Evolutionary conservation across 1,284 basidiomycete genomes (phyloP).

Genomic region (Leccinum solheimii): DNA sequence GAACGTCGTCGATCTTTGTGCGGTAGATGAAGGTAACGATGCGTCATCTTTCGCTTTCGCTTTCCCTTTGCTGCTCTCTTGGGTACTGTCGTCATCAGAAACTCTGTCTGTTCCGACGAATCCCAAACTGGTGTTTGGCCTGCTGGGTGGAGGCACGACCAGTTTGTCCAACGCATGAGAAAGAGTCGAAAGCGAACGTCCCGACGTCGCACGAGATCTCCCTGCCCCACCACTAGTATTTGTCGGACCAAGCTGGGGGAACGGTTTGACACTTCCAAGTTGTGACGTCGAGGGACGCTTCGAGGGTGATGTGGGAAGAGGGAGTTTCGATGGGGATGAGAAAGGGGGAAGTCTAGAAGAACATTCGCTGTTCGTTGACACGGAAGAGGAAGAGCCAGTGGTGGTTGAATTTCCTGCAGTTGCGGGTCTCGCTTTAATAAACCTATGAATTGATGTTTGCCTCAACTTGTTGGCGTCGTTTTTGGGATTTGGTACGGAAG

Average conservation of each 20-base stretch:
- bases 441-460: slow-evolving; percentile 29
- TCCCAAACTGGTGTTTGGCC: neutral
- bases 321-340: slow-evolving; percentile 32
- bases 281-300: too few relatives aligned
- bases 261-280: too few relatives aligned
- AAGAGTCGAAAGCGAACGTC: too few relatives aligned
- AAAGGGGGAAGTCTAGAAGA: slow-evolving; percentile 4
- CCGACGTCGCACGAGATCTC: too few relatives aligned
- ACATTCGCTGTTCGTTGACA: slow-evolving; percentile 1
- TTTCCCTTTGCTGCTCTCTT: slow-evolving; percentile 12
- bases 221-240: too few relatives aligned
- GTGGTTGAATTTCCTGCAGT: too few relatives aligned
- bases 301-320: slow-evolving; percentile 15
- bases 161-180: too few relatives aligned
- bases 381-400: neutral
- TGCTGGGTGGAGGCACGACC: too few relatives aligned
- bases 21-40: too few relatives aligned
- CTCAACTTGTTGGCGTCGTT: slow-evolving; percentile 18
- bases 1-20: slow-evolving; percentile 18
- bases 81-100: slow-evolving; percentile 9
- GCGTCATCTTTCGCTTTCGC: slow-evolving; percentile 10
- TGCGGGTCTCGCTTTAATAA: slow-evolving; percentile 20
- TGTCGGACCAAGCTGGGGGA: too few relatives aligned
- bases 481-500: slow-evolving; percentile 14
- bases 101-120: too few relatives aligned